phyloP scores from a whole-genome alignment of 768 basidiomycete genomes.

The Macrolepiota fuliginosa region DNA sequence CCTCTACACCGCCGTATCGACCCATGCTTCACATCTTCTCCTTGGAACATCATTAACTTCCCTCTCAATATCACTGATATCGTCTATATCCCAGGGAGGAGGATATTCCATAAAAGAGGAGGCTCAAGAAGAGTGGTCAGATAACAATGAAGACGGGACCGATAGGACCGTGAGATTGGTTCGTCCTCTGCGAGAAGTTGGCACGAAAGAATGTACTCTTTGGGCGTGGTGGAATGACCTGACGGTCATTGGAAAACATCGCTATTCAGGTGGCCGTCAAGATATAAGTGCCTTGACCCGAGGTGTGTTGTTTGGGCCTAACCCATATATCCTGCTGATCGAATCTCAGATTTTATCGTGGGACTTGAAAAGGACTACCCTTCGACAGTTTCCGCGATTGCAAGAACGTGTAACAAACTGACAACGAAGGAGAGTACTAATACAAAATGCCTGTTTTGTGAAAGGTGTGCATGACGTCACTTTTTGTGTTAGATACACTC shows the following conservation, averaged over 20 bases:
- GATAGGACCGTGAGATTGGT: slow-evolving; percentile 43
- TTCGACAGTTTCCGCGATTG: slow-evolving; percentile 82
- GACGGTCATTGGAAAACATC: slow-evolving; percentile 34
- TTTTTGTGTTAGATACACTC: background rate
- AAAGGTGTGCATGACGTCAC: slow-evolving; percentile 42
- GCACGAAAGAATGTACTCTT: slow-evolving; percentile 75
- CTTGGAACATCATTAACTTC: slow-evolving; percentile 81
- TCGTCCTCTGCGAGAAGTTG: slow-evolving; percentile 69
- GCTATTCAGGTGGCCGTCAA: slow-evolving; percentile 40
- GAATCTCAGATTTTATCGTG: slow-evolving; percentile 65
- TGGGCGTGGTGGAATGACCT: slow-evolving; percentile 76
- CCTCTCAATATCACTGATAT: slow-evolving; percentile 70
- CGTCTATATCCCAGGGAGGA: slow-evolving; percentile 72
- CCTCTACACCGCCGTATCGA: slow-evolving; percentile 58
- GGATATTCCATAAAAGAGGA: slow-evolving; percentile 72
- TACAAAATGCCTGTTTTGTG: slow-evolving; percentile 59
- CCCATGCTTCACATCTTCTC: slow-evolving; percentile 69
- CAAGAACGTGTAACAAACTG: slow-evolving; percentile 76
- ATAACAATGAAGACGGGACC: slow-evolving; percentile 17
- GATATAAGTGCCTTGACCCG: slow-evolving; percentile 68
- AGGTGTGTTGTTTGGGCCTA: slow-evolving; percentile 38
- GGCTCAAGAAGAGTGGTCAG: slow-evolving; percentile 66
- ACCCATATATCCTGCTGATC: background rate
- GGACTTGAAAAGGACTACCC: slow-evolving; percentile 82
- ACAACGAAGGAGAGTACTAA: slow-evolving; percentile 57